These are phyloP conservation scores for Petunia secreta DNA, from an alignment of 257 asterid genomes.

Conservation along the genomic window DNA sequence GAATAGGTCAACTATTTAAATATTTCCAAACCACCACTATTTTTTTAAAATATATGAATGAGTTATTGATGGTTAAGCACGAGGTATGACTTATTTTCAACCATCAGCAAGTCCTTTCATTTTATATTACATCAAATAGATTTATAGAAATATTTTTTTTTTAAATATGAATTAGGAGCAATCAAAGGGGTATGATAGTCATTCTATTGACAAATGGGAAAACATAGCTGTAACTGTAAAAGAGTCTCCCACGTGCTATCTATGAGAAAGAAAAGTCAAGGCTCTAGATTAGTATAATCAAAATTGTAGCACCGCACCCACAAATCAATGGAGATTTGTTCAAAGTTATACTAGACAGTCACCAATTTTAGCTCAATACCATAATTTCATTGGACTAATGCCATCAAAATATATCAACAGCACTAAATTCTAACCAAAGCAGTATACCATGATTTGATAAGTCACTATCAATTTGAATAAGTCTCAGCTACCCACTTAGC, in stretches of 20 bases:
- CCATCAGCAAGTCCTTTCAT: not conserved
- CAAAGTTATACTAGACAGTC: not conserved
- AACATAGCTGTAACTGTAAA: constrained; percentile 22
- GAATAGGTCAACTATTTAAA: not conserved
- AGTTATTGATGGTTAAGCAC: not conserved
- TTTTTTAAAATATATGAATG: not conserved
- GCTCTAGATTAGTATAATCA: not conserved
- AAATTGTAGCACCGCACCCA: not conserved
- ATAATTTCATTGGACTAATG: not conserved
- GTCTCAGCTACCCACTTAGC: not conserved
- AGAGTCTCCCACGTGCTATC: not conserved
- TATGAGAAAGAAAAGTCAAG: constrained; percentile 14
- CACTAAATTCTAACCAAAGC: not conserved
- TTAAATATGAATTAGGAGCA: not conserved
- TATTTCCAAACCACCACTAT: not conserved
- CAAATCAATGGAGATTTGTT: not conserved
- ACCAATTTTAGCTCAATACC: not conserved
- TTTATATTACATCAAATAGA: not conserved
- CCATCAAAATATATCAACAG: not conserved
- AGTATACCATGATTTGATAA: not conserved
- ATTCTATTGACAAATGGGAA: not conserved
- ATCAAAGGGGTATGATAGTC: not conserved
- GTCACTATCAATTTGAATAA: not conserved
- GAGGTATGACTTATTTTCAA: not conserved
- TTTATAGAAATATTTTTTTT: not conserved